Evolutionary conservation across 2,329 filamentous ascomycete species (phyloP), one percentile per base, ranked within the genome.

Genomic region (Scedosporium apiospermum): DNA sequence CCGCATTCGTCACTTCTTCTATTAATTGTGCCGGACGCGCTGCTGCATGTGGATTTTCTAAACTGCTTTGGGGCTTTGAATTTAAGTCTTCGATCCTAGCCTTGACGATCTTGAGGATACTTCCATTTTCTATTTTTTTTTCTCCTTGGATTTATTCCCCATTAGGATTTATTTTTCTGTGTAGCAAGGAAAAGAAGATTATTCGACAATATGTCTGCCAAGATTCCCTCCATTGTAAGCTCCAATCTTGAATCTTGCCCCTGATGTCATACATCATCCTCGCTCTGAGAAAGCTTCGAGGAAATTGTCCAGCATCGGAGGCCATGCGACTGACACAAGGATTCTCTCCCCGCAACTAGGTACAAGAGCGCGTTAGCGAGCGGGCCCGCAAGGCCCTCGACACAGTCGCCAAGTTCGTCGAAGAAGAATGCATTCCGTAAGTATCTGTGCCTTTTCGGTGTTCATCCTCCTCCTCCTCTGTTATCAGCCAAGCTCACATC

Each of bases 361-460:
- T 78, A 63, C 71, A 74, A 62, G 71, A 81, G 69, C 80, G 82
- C 74, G 90, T 97, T 68, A 96, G 91, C 77, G 91, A 96, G 64
- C 82, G 85, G 70, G 93, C 93, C 61, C 90, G 88, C 78, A 87
- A 89, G 81, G 90, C 89, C 34, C 80, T 97, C 67, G 93, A 97
- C 71, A 73, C 91, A 67, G 90, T 99, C 68, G 91, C 93, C 80
- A 91, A 92, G 76, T 99, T 99, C 71, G 95, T 99, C 69, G 90
- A 98, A 73, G 93, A 96, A 76, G 93, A 96, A 81, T 99, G 90
- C 74, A 88, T 92, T 67, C 89, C 89, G 85, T 87, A 74, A 77
- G 83, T 69, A 34, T n/a, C 38, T 42, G 1, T 21, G 10, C 49
- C 21, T 7, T 42, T 5, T 44, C 16, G 10, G 12, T 44, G 30